These are phyloP conservation scores for Pseudonitzschia pungens DNA, from an alignment of 108 stramenopile species.

Conservation along the genomic window DNA sequence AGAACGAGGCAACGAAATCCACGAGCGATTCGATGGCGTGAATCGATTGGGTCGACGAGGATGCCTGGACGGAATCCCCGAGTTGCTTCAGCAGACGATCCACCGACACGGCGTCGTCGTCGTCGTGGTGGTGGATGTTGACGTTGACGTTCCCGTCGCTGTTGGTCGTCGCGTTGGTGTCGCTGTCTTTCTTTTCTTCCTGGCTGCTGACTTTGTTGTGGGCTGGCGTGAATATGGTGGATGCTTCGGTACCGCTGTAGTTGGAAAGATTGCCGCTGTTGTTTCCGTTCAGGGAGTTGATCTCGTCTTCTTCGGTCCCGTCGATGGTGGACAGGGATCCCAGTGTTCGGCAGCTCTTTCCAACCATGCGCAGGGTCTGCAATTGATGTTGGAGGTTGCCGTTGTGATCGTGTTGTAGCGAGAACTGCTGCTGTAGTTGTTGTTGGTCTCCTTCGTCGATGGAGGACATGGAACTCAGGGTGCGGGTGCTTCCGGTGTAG, in stretches of 20 bases:
- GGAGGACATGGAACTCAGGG: slow-evolving; percentile 30
- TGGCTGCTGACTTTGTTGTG: too few species aligned
- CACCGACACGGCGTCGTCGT: too few species aligned
- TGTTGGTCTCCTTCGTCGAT: slow-evolving; percentile 16
- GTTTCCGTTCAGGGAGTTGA: background rate
- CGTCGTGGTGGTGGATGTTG: slow-evolving; percentile 9
- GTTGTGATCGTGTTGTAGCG: background rate
- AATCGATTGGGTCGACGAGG: background rate
- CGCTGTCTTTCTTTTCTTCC: background rate
- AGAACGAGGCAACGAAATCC: background rate
- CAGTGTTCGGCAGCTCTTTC: slow-evolving; percentile 1
- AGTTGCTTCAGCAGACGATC: background rate
- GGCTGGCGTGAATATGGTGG: background rate
- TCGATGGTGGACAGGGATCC: slow-evolving; percentile 11
- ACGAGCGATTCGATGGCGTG: background rate
- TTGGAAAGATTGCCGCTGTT: background rate
- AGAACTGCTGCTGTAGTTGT: background rate
- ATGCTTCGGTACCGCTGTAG: background rate
- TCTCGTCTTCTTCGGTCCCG: slow-evolving; percentile 10
- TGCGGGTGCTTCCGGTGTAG: slow-evolving; percentile 22
- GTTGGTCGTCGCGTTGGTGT: background rate
- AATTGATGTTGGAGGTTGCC: background rate
- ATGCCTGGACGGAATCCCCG: background rate
- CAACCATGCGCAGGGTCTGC: background rate
- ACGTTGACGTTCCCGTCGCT: background rate